Evolutionary conservation across 2,329 filamentous ascomycete genomes (phyloP), one percentile per base, ranked within the genome.

Genomic region (Pyrenochaeta sp.): DNA sequence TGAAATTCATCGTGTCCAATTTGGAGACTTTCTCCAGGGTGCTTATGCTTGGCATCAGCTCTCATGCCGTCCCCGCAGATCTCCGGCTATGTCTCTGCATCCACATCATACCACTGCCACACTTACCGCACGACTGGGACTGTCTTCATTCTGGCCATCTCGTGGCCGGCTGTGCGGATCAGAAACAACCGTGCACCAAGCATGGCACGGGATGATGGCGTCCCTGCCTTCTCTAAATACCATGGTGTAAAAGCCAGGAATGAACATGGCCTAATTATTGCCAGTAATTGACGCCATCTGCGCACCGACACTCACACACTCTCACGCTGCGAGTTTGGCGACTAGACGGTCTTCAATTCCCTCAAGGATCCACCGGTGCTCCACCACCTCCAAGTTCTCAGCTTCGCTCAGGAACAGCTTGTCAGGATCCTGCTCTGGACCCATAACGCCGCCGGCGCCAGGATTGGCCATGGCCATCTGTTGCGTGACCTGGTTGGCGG

Each of bases 331-430:
- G 49, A 76, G 58, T 55, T 73, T 78, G 39, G 75, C 82, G 68
- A 98, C 79, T 54, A 99, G 80, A 72, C 95, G 87, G 71, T 92
- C 86, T 80, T 97, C 93, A 52, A 97, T 89, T 15, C 90, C 90
- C 67, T 96, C 91, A 54, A 98, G 80, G 59, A 97, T 91, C 68
- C 91, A 97, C 74, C 92, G 90, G 77, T 98, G 94, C 75, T 97
- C 93, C 69, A 96, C 85, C 20, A 99, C 95, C 66, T 96, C 93
- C 58, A 99, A 77, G 77, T 99, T 99, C 82, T 99, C 95, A 2
- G 91, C 91, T 79, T 99, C 95, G 41, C 83, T 91, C 74, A 89
- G 83, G 78, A 97, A 99, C 75, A 97, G 86, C 83, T 99, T 99
- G 78, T 98, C 90, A 0, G 93, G 92, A 73, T 99, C 96, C 69